Percentiles rank a stretch among this genome's conserved stretches.
These are phyloP conservation scores for Wickerhamiella spandovensis DNA, from an alignment of 805 yeast genomes.

Conservation along the genomic window DNA sequence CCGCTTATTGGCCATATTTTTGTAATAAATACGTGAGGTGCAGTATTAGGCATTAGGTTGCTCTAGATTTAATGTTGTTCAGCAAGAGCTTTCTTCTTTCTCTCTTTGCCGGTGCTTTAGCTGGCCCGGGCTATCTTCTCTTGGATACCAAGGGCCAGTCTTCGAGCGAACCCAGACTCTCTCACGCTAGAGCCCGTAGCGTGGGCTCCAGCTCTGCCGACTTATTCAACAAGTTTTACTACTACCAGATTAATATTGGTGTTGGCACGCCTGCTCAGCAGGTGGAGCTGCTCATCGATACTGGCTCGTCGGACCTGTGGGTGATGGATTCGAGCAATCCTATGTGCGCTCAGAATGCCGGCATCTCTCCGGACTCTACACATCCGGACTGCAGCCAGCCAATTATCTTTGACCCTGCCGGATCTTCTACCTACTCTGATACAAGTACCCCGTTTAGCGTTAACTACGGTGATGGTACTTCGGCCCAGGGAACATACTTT, in stretches of 20 bases:
- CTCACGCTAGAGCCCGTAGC: not conserved
- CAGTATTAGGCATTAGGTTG: not conserved
- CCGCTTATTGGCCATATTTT: not conserved
- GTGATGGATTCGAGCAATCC: conserved; percentile 20
- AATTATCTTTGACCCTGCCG: conserved; percentile 4
- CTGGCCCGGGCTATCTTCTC: not conserved
- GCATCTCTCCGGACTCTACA: not conserved
- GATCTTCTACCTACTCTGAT: conserved; percentile 16
- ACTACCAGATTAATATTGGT: conserved; percentile 20
- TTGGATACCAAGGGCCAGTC: not conserved
- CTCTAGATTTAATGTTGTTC: not conserved
- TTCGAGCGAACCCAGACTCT: not conserved
- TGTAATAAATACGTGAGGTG: not conserved
- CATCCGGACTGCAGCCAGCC: not conserved
- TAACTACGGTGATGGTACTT: conserved; percentile 25
- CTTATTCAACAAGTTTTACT: conserved; percentile 9
- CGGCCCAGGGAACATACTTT: conserved; percentile 42
- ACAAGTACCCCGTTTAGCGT: conserved; percentile 15
- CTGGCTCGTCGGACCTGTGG: conserved; percentile 63
- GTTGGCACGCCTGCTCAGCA: conserved; percentile 43
- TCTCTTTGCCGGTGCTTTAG: not conserved
- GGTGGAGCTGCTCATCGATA: conserved; percentile 43
- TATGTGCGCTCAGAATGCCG: not conserved
- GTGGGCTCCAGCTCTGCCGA: not conserved
- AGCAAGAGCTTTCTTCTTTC: not conserved